Evolutionary conservation across 805 yeast species (phyloP).

Genomic region (Ogataea paraovalis): DNA sequence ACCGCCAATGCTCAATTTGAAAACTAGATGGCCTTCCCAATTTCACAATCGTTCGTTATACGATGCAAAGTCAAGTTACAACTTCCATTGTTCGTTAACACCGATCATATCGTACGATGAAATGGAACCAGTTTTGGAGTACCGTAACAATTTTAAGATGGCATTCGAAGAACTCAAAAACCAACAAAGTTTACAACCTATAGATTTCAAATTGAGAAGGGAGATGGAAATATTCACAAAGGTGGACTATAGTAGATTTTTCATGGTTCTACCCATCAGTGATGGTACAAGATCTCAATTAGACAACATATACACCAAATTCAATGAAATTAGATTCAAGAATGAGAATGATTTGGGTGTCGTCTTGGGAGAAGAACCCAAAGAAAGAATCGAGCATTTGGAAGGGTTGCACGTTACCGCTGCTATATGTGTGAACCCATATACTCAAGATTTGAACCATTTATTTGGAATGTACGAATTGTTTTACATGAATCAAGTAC

Average conservation of each 20-base stretch:
- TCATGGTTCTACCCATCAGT: conserved; percentile 12
- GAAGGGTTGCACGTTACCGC: conserved; percentile 18
- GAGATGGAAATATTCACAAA: conserved; percentile 10
- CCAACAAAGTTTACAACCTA: background rate
- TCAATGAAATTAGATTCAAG: conserved; percentile 8
- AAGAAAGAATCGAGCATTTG: conserved; percentile 7
- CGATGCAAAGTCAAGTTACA: conserved; percentile 10
- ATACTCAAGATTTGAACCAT: background rate
- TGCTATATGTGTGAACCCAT: conserved; percentile 9
- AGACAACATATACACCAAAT: conserved; percentile 2
- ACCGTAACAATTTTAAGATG: conserved; percentile 9
- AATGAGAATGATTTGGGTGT: conserved; percentile 13
- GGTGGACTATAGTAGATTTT: conserved; percentile 11
- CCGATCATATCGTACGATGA: conserved; percentile 23
- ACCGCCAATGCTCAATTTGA: conserved; percentile 16
- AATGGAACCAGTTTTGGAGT: conserved; percentile 6
- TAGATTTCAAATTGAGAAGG: conserved; percentile 6
- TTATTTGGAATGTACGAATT: conserved; percentile 26
- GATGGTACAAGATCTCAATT: conserved; percentile 2
- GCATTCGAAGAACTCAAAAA: conserved; percentile 7
- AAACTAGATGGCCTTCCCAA: conserved; percentile 20
- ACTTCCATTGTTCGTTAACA: conserved; percentile 21
- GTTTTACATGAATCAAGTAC: conserved; percentile 22
- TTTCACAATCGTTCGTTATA: conserved; percentile 16
- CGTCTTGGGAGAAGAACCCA: conserved; percentile 18